Base-by-base conservation (phyloP, 1,139 yeast genomes). In the Pichia sp. region DNA sequence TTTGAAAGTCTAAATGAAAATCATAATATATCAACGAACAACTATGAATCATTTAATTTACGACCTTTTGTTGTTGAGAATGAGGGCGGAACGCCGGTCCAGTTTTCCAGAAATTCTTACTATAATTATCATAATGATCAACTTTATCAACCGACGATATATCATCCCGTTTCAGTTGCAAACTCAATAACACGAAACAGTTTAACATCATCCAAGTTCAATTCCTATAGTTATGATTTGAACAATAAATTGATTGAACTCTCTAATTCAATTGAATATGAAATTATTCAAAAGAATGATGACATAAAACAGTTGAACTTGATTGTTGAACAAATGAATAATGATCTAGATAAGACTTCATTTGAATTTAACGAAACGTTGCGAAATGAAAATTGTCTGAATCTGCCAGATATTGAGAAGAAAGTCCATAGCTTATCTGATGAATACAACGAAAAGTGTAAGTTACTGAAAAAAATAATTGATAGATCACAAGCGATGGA, bases 401-500 rank as follows among this genome's bases (percentile, higher is more conserved):
- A 16, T 16, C 23, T 16, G 23, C 23, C 23, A 16, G 23, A 32
- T 26, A 29, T 38, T 10, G 29, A 38, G n/a, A 11, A 11, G 5
- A 35, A 54, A 46, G 38, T 58, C 72, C 29, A 60, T 58, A n/a
- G 61, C 62, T 27, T 67, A 71, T 55, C 64, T 66, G 62, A 64
- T 27, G 77, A 75, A 26, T 61, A 53, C 38, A 32, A 42, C 58
- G 69, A 42, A 45, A 62, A 39, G 57, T 61, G 36, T 54, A 64
- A 35, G 60, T 62, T 64, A 42, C 60, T 79, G 42, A 64, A 63
- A 31, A 66, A 64, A 47, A 50, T 73, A 4, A 62, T 79, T 34
- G 84, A 78, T 55, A 67, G 78, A 40, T 66, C 79, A 2, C 88
- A 81, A 55, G 73, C 77, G 2, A 66, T 70, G 41, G 74, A 72